Conservation (phyloP, 208 protist genomes). For the Porcisia deanei region DNA sequence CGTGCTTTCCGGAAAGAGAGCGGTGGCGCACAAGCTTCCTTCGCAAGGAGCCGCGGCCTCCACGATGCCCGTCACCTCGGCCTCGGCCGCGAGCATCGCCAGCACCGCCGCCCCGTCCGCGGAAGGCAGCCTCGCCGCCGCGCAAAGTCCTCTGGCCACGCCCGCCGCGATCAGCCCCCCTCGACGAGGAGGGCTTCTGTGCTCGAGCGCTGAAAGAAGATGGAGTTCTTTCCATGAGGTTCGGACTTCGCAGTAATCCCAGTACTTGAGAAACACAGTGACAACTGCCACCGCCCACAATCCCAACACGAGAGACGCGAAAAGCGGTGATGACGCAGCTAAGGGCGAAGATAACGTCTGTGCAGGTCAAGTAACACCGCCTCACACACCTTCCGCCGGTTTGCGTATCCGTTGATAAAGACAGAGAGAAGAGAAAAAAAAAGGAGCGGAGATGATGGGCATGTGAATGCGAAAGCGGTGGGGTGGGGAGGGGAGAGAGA, state of each 20-base stretch:
- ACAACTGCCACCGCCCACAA: neutral
- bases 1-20: conserved; percentile 31
- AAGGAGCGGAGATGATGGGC: neutral
- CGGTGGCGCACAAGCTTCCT: conserved; percentile 23
- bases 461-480: neutral
- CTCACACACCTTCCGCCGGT: neutral
- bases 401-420: neutral
- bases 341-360: neutral
- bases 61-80: neutral
- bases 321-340: neutral
- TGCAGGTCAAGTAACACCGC: too few species aligned
- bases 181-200: neutral
- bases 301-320: neutral
- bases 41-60: conserved; percentile 4
- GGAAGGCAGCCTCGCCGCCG: neutral
- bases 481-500: too few species aligned
- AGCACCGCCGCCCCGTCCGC: neutral
- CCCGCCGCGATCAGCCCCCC: neutral
- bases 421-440: neutral
- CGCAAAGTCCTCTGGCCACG: neutral
- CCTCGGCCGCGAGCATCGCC: conserved; percentile 10
- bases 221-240: neutral
- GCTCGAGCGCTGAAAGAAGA: neutral
- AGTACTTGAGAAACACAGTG: neutral
- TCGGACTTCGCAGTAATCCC: neutral